These are phyloP conservation scores for Lantana camara DNA, from an alignment of 257 asterid species.

Conservation along the genomic window DNA sequence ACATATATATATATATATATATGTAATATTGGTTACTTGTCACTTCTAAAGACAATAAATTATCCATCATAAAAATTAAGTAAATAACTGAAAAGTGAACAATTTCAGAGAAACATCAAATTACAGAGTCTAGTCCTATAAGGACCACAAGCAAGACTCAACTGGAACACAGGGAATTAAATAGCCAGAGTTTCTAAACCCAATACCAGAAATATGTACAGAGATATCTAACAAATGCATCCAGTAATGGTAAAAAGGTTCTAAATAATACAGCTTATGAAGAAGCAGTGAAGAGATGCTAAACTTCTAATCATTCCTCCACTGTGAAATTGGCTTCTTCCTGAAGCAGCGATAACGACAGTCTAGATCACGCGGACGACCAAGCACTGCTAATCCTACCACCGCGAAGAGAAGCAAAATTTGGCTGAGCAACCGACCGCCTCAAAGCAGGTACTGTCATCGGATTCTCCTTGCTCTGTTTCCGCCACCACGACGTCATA, in stretches of 20 bases:
- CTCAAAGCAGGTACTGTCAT: constrained; percentile 56
- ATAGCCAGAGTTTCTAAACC: not conserved
- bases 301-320: not conserved
- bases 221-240: constrained; percentile 5
- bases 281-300: constrained; percentile 15
- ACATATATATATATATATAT: too few relatives aligned
- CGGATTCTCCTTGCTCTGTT: constrained; percentile 70
- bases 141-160: constrained; percentile 1
- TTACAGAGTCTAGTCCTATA: too few relatives aligned
- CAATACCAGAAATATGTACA: constrained; percentile 27
- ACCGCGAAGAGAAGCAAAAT: constrained; percentile 14
- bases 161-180: not conserved
- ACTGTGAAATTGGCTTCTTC: not conserved
- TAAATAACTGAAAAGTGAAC: not conserved
- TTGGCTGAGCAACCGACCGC: constrained; percentile 41
- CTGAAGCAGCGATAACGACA: not conserved
- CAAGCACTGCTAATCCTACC: constrained; percentile 40
- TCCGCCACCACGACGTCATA: not conserved
- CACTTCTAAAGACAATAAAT: too few relatives aligned
- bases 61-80: too few relatives aligned
- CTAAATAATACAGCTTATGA: constrained; percentile 19
- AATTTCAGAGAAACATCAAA: not conserved
- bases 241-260: not conserved
- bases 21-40: too few relatives aligned
- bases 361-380: not conserved